Conservation (phyloP, 2,329 filamentous ascomycete species). For the Grosmannia clavigera region DNA sequence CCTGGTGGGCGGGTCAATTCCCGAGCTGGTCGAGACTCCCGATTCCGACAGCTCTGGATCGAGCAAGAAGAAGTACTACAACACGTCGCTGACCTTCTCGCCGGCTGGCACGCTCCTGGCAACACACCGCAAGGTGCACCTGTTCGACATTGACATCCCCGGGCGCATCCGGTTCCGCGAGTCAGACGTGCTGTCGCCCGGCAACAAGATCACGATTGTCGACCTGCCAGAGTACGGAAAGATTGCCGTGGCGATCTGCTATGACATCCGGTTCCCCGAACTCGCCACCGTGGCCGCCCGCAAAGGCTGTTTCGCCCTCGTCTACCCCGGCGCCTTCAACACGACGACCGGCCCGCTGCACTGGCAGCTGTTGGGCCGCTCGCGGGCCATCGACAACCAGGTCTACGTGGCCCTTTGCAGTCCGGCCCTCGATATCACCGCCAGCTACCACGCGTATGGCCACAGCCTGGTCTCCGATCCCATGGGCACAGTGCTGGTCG, state of each 20-base stretch:
- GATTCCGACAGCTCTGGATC: not conserved
- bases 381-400: constrained; percentile 67
- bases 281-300: constrained; percentile 80
- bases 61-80: constrained; percentile 57
- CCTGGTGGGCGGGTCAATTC: constrained; percentile 84
- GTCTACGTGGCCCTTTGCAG: constrained; percentile 90
- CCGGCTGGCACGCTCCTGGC: constrained; percentile 70
- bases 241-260: constrained; percentile 86
- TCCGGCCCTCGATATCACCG: constrained; percentile 67
- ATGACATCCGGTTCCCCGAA: constrained; percentile 94
- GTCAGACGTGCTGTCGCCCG: constrained; percentile 75
- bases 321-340: constrained; percentile 98
- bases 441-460: constrained; percentile 80
- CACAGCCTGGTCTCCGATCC: constrained; percentile 85
- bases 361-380: constrained; percentile 72
- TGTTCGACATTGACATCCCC: constrained; percentile 97
- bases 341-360: constrained; percentile 83
- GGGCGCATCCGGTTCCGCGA: constrained; percentile 88
- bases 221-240: constrained; percentile 81
- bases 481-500: constrained; percentile 66
- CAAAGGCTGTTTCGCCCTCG: constrained; percentile 70
- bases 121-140: constrained; percentile 83
- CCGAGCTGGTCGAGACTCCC: constrained; percentile 51
- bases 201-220: constrained; percentile 73
- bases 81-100: constrained; percentile 76